Evolutionary conservation across 805 yeast species (phyloP).

Genomic region (Suhomyces kilbournensis): DNA sequence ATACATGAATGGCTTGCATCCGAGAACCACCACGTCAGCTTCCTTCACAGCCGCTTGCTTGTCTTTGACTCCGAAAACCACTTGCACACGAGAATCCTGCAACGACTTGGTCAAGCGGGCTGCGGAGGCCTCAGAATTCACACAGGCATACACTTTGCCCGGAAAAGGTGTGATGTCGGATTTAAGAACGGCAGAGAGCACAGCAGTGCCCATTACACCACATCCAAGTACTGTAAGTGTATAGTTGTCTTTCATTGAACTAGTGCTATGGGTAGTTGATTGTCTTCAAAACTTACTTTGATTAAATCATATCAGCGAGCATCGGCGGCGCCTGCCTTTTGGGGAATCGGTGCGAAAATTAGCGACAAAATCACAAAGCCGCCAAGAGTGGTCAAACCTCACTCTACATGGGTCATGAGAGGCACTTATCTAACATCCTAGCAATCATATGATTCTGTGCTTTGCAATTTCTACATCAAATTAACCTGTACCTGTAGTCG

Average conservation of each 20-base stretch:
- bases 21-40: constrained; percentile 73
- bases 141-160: constrained; percentile 72
- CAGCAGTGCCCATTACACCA: constrained; percentile 96
- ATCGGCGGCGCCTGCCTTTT: neutral
- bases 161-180: constrained; percentile 56
- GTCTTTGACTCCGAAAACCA: constrained; percentile 38
- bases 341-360: neutral
- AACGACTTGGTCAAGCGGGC: constrained; percentile 47
- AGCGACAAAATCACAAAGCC: neutral
- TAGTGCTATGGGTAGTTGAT: too few species aligned
- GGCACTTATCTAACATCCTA: neutral
- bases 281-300: neutral
- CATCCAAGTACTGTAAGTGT: constrained; percentile 83
- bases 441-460: neutral
- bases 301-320: neutral
- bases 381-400: neutral
- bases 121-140: constrained; percentile 49
- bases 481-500: neutral
- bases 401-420: neutral
- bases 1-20: constrained; percentile 84
- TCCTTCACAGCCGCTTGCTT: constrained; percentile 59
- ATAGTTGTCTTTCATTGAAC: constrained; percentile 30
- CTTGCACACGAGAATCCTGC: constrained; percentile 41
- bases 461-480: neutral
- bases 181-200: constrained; percentile 71